Evolutionary conservation across 345 rosid genomes (phyloP), one percentile per base, ranked within the genome.

Genomic region (Lumnitzera racemosa): DNA sequence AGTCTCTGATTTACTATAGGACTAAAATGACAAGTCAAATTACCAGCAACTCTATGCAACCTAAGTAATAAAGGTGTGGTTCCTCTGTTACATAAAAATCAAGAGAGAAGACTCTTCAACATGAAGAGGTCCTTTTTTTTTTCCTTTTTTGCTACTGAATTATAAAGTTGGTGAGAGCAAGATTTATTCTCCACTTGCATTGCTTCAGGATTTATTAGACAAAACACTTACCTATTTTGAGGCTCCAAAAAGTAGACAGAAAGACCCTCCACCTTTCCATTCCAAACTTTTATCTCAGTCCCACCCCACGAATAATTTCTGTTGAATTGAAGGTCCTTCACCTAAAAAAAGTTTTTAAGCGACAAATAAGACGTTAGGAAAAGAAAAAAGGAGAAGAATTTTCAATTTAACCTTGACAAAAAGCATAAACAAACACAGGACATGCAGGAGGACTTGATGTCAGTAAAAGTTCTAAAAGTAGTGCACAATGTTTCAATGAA

Each of bases 171-270:
- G 5, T 27, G 31, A 1, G 5, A 27, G 31, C 31, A 27, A 27
- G 31, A 27, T 27, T 27, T 27, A 27, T 27, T 2, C 4, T 27
- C 31, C 31, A 27, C 31, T 27, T 27, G 43, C 43, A 4, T 36
- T 36, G 43, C 3, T 36, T 36, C 43, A 36, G 9, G 43, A 36
- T 36, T 27, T 36, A 4, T 36, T 36, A 29, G 3, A 23, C 56
- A 67, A 49, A 59, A 48, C 56, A 50, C 56, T 76, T 79, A 89
- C 98, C 91, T 88, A 57, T 89, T 92, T 48, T 81, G 96, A 61
- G 95, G 96, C 62, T 91, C 96, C 72, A 91, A 72, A 70, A 91
- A 86, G 76, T 88, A 86, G 68, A 88, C 98, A 8, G 95, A 79
- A 69, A 91, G 73, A 51, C 98, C 88, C 83, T 91, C 96, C 65